Conservation (phyloP, 2,329 filamentous ascomycete genomes). For the Penicillium rolfsii region DNA sequence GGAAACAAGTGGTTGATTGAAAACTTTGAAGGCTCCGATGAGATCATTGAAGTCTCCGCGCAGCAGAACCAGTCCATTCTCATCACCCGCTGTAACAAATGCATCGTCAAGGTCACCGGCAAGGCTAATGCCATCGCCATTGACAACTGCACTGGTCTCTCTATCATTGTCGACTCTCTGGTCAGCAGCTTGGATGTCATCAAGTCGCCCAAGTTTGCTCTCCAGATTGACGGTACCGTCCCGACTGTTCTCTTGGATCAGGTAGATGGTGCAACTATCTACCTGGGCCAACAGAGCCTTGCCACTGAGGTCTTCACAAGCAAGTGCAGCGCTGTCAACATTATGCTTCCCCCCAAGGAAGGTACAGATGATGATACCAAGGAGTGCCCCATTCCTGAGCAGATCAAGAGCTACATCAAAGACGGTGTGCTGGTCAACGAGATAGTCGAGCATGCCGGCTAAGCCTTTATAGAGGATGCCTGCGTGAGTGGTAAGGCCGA, state of each 20-base stretch:
- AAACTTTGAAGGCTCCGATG: conserved; percentile 79
- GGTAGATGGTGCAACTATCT: conserved; percentile 86
- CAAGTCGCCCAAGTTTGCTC: conserved; percentile 89
- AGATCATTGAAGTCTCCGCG: conserved; percentile 79
- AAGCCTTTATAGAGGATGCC: conserved; percentile 24
- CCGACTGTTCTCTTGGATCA: conserved; percentile 92
- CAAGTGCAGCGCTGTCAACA: conserved; percentile 84
- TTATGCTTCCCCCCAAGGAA: conserved; percentile 74
- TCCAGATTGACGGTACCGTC: conserved; percentile 85
- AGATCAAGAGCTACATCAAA: conserved; percentile 80
- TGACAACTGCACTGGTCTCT: conserved; percentile 84
- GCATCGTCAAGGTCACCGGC: conserved; percentile 83
- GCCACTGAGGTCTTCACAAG: conserved; percentile 83
- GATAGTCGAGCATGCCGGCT: conserved; percentile 94
- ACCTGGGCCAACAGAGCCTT: conserved; percentile 78
- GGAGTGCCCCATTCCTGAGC: conserved; percentile 85
- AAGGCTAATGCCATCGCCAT: conserved; percentile 97
- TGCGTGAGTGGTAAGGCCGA: background rate
- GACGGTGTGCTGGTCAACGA: conserved; percentile 81
- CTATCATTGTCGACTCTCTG: conserved; percentile 83
- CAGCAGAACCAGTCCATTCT: conserved; percentile 85
- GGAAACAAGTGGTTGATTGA: conserved; percentile 96
- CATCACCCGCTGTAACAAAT: conserved; percentile 88
- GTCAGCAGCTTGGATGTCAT: conserved; percentile 93
- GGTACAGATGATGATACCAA: conserved; percentile 76